These are phyloP conservation scores for Cynara cardunculus DNA, from an alignment of 129 eudicot genomes.

Conservation along the genomic window DNA sequence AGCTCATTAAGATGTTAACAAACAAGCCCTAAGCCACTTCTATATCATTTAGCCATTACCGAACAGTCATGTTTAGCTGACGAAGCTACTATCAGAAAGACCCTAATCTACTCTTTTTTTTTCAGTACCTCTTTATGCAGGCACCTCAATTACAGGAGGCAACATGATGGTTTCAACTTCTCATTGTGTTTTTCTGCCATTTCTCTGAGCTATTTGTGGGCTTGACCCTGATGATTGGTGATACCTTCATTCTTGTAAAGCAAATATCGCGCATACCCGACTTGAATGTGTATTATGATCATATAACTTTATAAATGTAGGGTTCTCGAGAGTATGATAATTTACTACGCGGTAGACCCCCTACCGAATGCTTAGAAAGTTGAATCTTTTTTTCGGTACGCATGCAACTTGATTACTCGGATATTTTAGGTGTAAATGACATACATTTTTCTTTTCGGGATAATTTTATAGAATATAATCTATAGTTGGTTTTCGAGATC, in stretches of 20 bases:
- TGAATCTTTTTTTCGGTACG: constrained; percentile 2
- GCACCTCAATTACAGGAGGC: constrained; percentile 56
- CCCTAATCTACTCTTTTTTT: background rate
- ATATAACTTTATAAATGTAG: constrained; percentile 13
- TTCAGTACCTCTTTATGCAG: constrained; percentile 80
- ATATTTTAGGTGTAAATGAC: background rate
- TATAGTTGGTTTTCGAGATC: background rate
- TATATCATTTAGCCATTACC: no score
- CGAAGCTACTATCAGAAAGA: background rate
- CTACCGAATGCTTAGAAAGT: constrained; percentile 9
- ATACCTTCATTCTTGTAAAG: constrained; percentile 1
- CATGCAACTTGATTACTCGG: background rate
- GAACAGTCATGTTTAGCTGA: no score
- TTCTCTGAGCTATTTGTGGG: background rate
- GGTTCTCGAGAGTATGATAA: background rate
- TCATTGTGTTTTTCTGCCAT: constrained; percentile 8
- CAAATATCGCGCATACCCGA: background rate
- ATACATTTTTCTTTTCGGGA: background rate
- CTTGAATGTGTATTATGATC: background rate
- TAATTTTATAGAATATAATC: background rate
- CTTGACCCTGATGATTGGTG: background rate
- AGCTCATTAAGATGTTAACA: background rate
- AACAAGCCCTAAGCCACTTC: no score
- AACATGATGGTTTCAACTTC: constrained; percentile 23
- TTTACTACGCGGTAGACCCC: background rate